Base-by-base conservation (phyloP, 2,329 filamentous ascomycete species). In the Cordyceps javanica region DNA sequence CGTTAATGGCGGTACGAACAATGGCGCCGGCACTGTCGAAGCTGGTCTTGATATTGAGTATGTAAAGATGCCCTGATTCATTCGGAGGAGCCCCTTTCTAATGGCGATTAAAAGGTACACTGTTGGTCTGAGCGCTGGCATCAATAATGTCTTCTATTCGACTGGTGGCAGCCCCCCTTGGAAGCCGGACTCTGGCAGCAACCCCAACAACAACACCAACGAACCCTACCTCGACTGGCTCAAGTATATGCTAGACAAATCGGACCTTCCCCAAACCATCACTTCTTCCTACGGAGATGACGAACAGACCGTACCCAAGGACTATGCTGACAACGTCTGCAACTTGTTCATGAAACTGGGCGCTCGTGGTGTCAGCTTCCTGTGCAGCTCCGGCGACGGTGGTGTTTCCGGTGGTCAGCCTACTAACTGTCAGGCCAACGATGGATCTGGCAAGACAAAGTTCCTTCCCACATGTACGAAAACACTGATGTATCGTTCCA, bases 391-490 rank as follows among this genome's bases (percentile, higher is more conserved):
- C 13, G 57, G 57, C 10, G 57, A 59, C 23, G 51, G 51, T n/a
- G 57, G 44, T 38, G 57, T 54, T 21, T 48, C 44, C 10, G 41
- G 36, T 5, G 38, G 30, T 9, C 39, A 45, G 45, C 45, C 36
- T 32, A 46, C 51, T 23, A 26, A 45, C 36, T 54, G 34, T 30
- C 28, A 42, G 19, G 55, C 55, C n/a, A 66, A 65, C 51, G 57
- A 55, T 23, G 53, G 53, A 21, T 55, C 41, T 16, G 30, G 28
- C 26, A 42, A 50, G n/a, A 25, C 3, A 8, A 44, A 59, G 50
- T 51, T 42, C 19, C 42, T 41, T 2, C 57, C 57, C 16, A 45
- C 34, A 4, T 55, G 52, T 55, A 14, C 46, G 52, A 23, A 21
- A 28, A 28, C 3, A 14, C 23, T 8, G 4, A 32, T 32, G 14